Base-by-base conservation (phyloP, 495 filamentous ascomycete species). In the Saxispiralis lemnorum region DNA sequence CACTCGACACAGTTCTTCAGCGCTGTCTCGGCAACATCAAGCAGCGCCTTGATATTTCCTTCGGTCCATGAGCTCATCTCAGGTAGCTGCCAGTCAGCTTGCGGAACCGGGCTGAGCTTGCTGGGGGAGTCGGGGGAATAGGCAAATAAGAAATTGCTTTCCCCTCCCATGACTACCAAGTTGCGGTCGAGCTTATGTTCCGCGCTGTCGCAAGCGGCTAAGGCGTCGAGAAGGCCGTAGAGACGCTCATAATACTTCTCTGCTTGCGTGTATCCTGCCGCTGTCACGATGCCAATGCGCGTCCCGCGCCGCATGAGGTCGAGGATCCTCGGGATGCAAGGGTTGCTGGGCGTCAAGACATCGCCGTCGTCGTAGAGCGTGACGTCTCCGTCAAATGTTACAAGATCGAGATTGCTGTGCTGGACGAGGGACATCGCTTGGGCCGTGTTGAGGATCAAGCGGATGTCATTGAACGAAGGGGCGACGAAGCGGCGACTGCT, bases 331-430 rank as follows among this genome's bases (percentile, higher is more conserved):
- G 76, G 59, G 43, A 96, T 84, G 11, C 93, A 79, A 0, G 83
- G 79, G 59, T 78, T 92, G 15, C 70, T 66, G 1, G 71, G 57
- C 30, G 71, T 75, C 34, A 97, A 68, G 47, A 73, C 82, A 51
- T 83, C 66, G 10, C 88, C 92, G 55, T 97, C 88, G 49, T 93
- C 85, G 59, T 96, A 96, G 31, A 97, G 73, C 6, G 92, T 97
- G 11, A 97, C 85, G 54, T 97, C 92, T 57, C 92, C 92, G 59
- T 97, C 89, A 53, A 97, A 96, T 12, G 89, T 97, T 38, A 93
- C 75, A 2, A 97, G 74, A 49, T 86, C 70, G 7, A 92, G 42
- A 19, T 70, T 69, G n/a, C 75, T 72, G 35, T 68, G 67, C 13
- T 68, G 72, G 6, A 82, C 75, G 1, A 96, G 69, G 39, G 81